A percentile compares a stretch with the other conserved stretches of the same genome.
These are phyloP conservation scores for Pythium dissimile DNA, from an alignment of 352 stramenopile species.

Conservation along the genomic window DNA sequence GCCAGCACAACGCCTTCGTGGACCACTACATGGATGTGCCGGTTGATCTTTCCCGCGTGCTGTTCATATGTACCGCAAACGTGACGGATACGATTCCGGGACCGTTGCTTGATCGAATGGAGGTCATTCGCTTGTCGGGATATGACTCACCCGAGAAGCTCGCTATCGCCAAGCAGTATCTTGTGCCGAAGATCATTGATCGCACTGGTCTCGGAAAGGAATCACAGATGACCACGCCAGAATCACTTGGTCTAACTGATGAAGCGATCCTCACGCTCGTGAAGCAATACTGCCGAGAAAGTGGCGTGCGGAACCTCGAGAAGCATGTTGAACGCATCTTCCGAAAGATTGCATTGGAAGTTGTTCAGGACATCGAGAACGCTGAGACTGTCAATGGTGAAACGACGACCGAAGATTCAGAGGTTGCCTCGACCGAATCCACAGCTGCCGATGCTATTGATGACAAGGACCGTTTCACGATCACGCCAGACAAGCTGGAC, in stretches of 20 bases:
- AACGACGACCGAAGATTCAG: conserved; percentile 27
- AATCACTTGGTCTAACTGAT: conserved; percentile 89
- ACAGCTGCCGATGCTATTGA: neutral
- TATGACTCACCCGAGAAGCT: conserved; percentile 97
- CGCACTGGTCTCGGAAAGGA: conserved; percentile 85
- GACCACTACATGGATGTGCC: conserved; percentile 99
- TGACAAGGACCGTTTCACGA: conserved; percentile 75
- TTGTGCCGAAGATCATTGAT: conserved; percentile 96
- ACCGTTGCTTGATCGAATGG: conserved; percentile 98
- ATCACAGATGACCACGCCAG: conserved; percentile 52
- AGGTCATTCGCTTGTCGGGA: conserved; percentile 96
- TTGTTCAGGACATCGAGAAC: conserved; percentile 88
- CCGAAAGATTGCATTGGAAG: conserved; percentile 95
- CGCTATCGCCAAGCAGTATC: conserved; percentile 96
- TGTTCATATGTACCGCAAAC: conserved; percentile 98
- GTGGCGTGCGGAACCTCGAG: conserved; percentile 96
- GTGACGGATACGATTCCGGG: conserved; percentile 95
- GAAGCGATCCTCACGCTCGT: conserved; percentile 90
- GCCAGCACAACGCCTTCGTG: conserved; percentile 96
- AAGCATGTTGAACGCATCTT: conserved; percentile 99
- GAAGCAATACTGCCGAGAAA: conserved; percentile 96
- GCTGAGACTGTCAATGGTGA: conserved; percentile 33
- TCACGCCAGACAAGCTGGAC: conserved; percentile 93
- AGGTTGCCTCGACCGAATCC: conserved; percentile 13
- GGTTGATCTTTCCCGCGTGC: conserved; percentile 95